Evolutionary conservation across 2,329 filamentous ascomycete species (phyloP), one percentile per base, ranked within the genome.

Genomic region (Diaporthe longicolla): DNA sequence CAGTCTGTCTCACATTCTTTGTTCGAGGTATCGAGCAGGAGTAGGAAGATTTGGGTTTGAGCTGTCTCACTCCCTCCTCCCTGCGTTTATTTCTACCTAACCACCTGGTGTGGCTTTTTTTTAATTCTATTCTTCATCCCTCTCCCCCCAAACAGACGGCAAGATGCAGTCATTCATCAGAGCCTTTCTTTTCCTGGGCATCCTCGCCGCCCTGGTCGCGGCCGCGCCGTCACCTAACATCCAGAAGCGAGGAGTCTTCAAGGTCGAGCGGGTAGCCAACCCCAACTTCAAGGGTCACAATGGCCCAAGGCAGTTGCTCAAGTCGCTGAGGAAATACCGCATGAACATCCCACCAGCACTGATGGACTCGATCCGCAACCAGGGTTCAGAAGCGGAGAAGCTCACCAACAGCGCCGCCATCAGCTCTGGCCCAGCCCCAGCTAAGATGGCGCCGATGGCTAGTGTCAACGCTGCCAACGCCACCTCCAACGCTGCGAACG

Each of bases 311-410:
- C 91, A 92, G 68, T 86, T 95, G 77, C 83, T 88, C 68, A 93
- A 90, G 82, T 90, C 92, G 21, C 92, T 93, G 81, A 83, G 86
- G 78, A 95, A 95, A 81, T 95, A 89, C 82, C 88, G 89, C 76
- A 88, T 92, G 82, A 82, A 84, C 50, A 82, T 89, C 59, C 83
- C 86, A 3, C 78, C 84, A 2, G 83, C 82, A 10, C 80, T 88
- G 69, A 79, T 85, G 68, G 84, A 83, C 43, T 82, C 82, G 40
- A 75, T 84, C 50, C 80, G 78, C 55, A 78, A 76, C 11, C 79
- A 80, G 59, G 76, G 75, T 43, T 72, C 76, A 17, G 74, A 75
- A 15, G 76, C 68, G 4, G 73, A 73, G 65, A 73, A 73, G 68
- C 48, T 72, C 26, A 66, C 61, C 58, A 75, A 71, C 35, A 55